Percentiles rank a stretch among this genome's conserved stretches.
Evolutionary conservation across 2,329 filamentous ascomycete genomes (phyloP).

Genomic region (Alternaria brassicae): DNA sequence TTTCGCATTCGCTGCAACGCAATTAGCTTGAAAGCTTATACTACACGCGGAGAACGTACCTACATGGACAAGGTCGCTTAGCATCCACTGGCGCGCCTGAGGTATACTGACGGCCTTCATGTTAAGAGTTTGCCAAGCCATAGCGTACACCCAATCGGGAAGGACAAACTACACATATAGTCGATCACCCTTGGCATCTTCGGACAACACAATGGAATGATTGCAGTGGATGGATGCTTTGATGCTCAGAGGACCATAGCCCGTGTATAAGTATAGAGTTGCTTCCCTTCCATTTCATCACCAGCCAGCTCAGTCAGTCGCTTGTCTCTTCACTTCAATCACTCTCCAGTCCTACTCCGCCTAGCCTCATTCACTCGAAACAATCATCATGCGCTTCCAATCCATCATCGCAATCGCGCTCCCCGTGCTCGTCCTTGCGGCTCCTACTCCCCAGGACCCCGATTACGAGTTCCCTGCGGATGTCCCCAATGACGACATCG

Average conservation of each 20-base stretch:
- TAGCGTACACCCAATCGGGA: conserved; percentile 8
- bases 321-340: conserved; percentile 18
- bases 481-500: conserved; percentile 23
- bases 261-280: conserved; percentile 19
- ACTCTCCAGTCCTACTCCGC: conserved; percentile 4
- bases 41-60: conserved; percentile 12
- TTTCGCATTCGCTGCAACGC: conserved; percentile 9
- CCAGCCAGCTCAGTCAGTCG: conserved; percentile 20
- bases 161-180: conserved; percentile 16
- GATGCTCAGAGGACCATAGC: neutral
- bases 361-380: conserved; percentile 8
- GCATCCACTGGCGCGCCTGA: neutral
- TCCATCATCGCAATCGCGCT: conserved; percentile 31
- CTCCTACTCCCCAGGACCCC: conserved; percentile 33
- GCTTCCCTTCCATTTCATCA: conserved; percentile 2
- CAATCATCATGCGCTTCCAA: conserved; percentile 33
- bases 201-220: conserved; percentile 9
- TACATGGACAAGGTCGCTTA: conserved; percentile 4
- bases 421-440: conserved; percentile 28
- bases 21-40: conserved; percentile 11
- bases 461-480: conserved; percentile 13
- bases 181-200: conserved; percentile 11
- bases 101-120: conserved; percentile 2
- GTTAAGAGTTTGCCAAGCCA: conserved; percentile 19
- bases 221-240: conserved; percentile 3